Evolutionary conservation across 306 rosid species (phyloP).

Genomic region (Nissolia schottii): DNA sequence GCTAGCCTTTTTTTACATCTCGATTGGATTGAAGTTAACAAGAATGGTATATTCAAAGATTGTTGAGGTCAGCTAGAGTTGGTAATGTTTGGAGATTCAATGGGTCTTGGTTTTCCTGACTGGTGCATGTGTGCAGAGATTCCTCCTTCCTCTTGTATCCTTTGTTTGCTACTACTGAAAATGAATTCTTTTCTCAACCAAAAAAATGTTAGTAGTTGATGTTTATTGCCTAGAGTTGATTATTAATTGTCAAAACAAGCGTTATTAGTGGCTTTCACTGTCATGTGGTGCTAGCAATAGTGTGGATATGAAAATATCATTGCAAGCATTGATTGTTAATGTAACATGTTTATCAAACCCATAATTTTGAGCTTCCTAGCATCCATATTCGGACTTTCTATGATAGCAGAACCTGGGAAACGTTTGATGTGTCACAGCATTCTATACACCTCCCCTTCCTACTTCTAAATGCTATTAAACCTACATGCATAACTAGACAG

Average conservation of each 20-base stretch:
- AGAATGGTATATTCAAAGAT: not conserved
- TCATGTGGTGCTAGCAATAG: not conserved
- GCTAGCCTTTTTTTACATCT: not conserved
- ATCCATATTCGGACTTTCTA: not conserved
- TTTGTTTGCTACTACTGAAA: not conserved
- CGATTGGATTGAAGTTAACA: not conserved
- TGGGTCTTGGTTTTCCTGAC: not conserved
- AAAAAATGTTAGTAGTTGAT: not conserved
- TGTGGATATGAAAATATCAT: not conserved
- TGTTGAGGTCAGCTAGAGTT: not conserved
- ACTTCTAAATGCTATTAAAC: not conserved
- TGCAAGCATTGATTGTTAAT: not conserved
- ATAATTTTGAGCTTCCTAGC: not conserved
- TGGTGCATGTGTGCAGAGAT: not conserved
- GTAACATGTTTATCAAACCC: not conserved
- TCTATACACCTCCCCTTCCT: not conserved
- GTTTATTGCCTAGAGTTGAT: not conserved
- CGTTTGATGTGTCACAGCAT: not conserved
- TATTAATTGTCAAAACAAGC: not conserved
- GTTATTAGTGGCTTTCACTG: not conserved
- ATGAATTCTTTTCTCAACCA: not conserved
- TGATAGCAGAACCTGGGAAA: not conserved
- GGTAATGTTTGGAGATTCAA: not conserved
- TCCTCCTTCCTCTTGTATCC: not conserved
- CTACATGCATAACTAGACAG: not conserved